Evolutionary conservation across 2,329 filamentous ascomycete genomes (phyloP).

Genomic region (Cladosporium colombiae): DNA sequence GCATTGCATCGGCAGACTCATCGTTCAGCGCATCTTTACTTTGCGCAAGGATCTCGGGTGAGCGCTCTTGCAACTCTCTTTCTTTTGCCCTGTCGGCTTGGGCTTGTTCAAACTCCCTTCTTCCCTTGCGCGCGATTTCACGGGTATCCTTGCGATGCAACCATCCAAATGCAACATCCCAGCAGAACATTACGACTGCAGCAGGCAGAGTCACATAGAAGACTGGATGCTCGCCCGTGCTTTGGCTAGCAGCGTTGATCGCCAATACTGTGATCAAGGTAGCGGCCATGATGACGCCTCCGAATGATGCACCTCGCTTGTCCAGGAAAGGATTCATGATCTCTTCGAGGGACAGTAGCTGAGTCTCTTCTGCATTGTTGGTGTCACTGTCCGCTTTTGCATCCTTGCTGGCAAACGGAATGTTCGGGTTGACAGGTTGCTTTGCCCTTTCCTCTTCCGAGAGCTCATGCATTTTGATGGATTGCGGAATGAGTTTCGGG

Average conservation of each 20-base stretch:
- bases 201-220: slow-evolving; percentile 71
- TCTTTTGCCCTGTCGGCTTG: slow-evolving; percentile 45
- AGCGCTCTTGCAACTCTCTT: not conserved
- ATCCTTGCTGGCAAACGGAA: slow-evolving; percentile 61
- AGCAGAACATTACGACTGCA: slow-evolving; percentile 67
- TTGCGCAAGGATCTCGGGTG: not conserved
- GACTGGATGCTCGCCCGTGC: slow-evolving; percentile 56
- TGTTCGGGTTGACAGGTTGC: slow-evolving; percentile 70
- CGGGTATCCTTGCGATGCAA: slow-evolving; percentile 62
- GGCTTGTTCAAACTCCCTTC: slow-evolving; percentile 48
- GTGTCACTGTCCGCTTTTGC: slow-evolving; percentile 50
- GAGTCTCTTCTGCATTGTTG: slow-evolving; percentile 52
- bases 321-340: slow-evolving; percentile 76
- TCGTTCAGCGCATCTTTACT: not conserved
- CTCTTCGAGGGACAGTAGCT: slow-evolving; percentile 65
- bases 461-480: slow-evolving; percentile 69
- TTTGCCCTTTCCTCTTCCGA: slow-evolving; percentile 57
- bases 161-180: slow-evolving; percentile 68
- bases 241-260: slow-evolving; percentile 62
- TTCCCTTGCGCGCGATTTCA: slow-evolving; percentile 59
- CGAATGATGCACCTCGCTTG: slow-evolving; percentile 64
- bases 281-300: slow-evolving; percentile 64
- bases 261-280: slow-evolving; percentile 67
- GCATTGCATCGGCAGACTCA: not conserved
- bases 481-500: slow-evolving; percentile 62